Evolutionary conservation across 148 eudicot species (phyloP).

Genomic region (Talinum fruticosum): DNA sequence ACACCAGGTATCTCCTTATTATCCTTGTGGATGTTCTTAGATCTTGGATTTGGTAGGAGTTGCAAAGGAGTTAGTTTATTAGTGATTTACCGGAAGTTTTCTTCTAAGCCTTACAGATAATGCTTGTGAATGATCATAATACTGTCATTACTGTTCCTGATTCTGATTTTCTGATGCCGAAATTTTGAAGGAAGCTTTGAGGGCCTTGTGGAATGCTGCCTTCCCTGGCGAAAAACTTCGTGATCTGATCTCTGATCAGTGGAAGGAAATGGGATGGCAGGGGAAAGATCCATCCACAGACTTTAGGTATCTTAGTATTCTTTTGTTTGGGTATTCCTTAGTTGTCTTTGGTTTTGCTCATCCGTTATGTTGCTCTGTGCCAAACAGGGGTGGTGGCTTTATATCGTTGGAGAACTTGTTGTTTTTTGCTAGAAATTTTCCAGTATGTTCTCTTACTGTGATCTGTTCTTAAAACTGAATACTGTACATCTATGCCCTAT

Average conservation of each 20-base stretch:
- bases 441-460: slow-evolving; percentile 42
- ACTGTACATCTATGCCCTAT: neutral
- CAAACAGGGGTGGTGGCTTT: slow-evolving; percentile 91
- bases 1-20: slow-evolving; percentile 61
- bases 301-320: slow-evolving; percentile 52
- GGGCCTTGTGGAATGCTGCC: slow-evolving; percentile 84
- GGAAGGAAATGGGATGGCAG: slow-evolving; percentile 99
- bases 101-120: neutral
- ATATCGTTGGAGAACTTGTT: slow-evolving; percentile 90
- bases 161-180: slow-evolving; percentile 3
- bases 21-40: neutral
- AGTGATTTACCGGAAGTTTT: neutral
- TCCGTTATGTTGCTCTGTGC: slow-evolving; percentile 14
- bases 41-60: neutral
- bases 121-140: slow-evolving; percentile 1
- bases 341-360: slow-evolving; percentile 12
- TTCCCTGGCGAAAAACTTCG: slow-evolving; percentile 76
- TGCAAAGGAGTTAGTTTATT: neutral
- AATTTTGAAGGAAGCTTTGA: slow-evolving; percentile 64
- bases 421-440: slow-evolving; percentile 77
- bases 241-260: slow-evolving; percentile 85
- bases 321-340: slow-evolving; percentile 2
- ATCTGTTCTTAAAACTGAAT: neutral
- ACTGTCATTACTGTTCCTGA: neutral
- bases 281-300: slow-evolving; percentile 99